Conservation (phyloP, 768 basidiomycete species). For the Boletus tomentosulus region DNA sequence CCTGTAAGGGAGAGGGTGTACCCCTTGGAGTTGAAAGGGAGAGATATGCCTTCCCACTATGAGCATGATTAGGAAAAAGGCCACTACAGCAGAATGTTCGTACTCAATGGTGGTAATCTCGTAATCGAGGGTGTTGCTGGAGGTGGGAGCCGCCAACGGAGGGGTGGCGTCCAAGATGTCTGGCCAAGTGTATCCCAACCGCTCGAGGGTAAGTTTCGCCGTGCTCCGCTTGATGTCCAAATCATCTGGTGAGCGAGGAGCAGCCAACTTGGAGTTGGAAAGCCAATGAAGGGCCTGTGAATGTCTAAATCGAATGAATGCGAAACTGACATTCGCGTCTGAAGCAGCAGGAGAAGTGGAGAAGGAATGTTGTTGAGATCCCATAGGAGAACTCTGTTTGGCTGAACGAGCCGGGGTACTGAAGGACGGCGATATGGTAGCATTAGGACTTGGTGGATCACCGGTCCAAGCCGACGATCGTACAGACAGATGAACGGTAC, state of each 20-base stretch:
- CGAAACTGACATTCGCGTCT: conserved; percentile 5
- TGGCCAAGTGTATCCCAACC: conserved; percentile 41
- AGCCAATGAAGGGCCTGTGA: conserved; percentile 24
- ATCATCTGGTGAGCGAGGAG: conserved; percentile 11
- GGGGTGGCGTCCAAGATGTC: conserved; percentile 36
- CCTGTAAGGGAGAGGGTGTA: conserved; percentile 54
- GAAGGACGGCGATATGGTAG: conserved; percentile 12
- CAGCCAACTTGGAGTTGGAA: conserved; percentile 17
- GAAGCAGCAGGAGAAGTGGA: neutral
- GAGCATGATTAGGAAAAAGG: conserved; percentile 5
- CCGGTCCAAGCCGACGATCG: conserved; percentile 72
- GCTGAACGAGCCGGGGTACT: neutral
- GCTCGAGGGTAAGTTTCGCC: conserved; percentile 30
- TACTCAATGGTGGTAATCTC: conserved; percentile 21
- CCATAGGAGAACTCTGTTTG: neutral
- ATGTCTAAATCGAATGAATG: conserved; percentile 23
- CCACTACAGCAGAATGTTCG: neutral
- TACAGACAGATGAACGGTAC: conserved; percentile 72
- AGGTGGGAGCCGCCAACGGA: conserved; percentile 18
- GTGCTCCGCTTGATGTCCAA: conserved; percentile 10
- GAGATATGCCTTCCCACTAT: conserved; percentile 44
- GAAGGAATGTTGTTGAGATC: conserved; percentile 1
- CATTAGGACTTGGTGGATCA: conserved; percentile 39
- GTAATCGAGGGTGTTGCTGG: conserved; percentile 32
- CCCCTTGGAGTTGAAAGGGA: conserved; percentile 42